Evolutionary conservation across 106 monocot genomes (phyloP), one percentile per base, ranked within the genome.

Genomic region (Agapanthus africanus): DNA sequence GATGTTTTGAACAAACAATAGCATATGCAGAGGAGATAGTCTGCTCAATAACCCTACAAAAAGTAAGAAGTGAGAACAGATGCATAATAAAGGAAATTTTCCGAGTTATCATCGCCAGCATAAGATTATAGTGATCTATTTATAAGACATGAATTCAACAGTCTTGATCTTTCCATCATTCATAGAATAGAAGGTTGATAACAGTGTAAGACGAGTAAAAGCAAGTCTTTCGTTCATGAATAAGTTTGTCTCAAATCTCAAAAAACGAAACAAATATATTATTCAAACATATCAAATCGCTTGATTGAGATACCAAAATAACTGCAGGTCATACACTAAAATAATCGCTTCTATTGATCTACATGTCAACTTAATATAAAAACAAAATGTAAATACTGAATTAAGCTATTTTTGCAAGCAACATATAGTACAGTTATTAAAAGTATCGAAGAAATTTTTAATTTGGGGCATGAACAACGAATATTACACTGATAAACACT

Each of bases 1-100:
- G 38, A 65, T 63, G 65, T 4, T 47, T 76, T 68, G 80, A 81
- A 46, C 74, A 78, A 80, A 84, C 66, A 73, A 66, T 22, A 61
- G 70, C 44, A 79, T 90, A 93, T 27, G 81, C 72, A 64, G 77
- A 27, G 40, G 89, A 80, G 42, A 99, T 87, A 10, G 49, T 85
- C 36, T 72, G 81, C 64, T 81, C 84, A 73, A 99, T 87, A 21
- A 88, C 59, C 76, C 97, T 97, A 63, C 40, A 67, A 72, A 28
- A 44, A 74, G 64, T 23, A 22, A 66, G 28, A 19, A 64, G 8
- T 15, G 40, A n/a, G 82, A 61, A 61, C 35, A 57, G 4, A 36
- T 61, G 34, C 59, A 3, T 35, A 18, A 61, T 33, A 57, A 57
- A 61, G 34, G 61, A 35, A 34, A 36, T 6, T 0, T 52, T 59